A percentile compares a stretch with the other conserved stretches of the same genome.
Evolutionary conservation across 116 monocot genomes (phyloP).

Genomic region (Papilionanthe hybrid): DNA sequence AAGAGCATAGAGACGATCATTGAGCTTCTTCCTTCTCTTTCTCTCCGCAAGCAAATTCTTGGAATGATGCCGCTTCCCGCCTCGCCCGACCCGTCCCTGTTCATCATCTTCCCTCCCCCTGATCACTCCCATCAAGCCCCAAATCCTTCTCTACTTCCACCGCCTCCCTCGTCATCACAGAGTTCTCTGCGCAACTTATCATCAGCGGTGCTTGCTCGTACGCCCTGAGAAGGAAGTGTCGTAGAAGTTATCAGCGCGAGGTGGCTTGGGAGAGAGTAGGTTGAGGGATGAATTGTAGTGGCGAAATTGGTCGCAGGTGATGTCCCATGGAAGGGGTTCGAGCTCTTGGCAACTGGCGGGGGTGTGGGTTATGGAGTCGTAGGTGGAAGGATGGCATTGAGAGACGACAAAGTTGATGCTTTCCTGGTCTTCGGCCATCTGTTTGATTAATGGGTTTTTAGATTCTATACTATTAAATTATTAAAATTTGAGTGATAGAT

Average conservation of each 20-base stretch:
- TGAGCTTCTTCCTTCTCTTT: conserved; percentile 89
- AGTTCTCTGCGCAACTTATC: not conserved
- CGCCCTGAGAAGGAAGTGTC: not conserved
- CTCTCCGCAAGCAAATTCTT: conserved; percentile 91
- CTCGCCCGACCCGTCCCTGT: conserved; percentile 16
- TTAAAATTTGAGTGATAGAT: no score
- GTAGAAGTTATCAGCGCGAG: no score
- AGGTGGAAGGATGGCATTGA: conserved; percentile 16
- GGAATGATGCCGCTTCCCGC: conserved; percentile 41
- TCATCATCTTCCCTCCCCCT: conserved; percentile 51
- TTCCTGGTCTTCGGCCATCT: conserved; percentile 57
- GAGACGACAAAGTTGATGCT: conserved; percentile 50
- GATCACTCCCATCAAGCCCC: conserved; percentile 59
- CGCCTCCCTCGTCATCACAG: not conserved
- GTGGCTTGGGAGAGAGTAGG: no score
- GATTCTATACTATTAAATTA: no score
- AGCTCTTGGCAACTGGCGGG: not conserved
- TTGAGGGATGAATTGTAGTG: conserved; percentile 8
- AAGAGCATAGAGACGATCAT: conserved; percentile 63
- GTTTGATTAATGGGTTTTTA: not conserved
- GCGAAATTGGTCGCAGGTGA: conserved; percentile 16
- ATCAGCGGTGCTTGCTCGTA: not conserved
- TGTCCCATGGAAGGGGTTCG: conserved; percentile 23
- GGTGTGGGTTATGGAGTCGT: not conserved
- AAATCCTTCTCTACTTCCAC: conserved; percentile 20